Conservation (phyloP, 23 red algal species). For the Chondrus crispus region DNA sequence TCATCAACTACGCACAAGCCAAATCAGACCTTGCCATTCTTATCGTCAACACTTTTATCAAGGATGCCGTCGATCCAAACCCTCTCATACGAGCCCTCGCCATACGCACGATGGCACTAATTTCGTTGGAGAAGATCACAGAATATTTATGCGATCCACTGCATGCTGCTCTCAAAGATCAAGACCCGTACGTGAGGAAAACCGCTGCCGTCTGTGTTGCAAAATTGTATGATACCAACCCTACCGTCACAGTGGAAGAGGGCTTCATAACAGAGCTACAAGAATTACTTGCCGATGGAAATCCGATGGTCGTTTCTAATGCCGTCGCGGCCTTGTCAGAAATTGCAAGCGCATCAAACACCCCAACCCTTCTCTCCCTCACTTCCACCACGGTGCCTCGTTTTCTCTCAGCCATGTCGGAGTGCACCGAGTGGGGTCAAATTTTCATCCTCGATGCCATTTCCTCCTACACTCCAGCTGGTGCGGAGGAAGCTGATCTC, state of each 20-base stretch:
- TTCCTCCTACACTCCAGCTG: constrained; percentile 66
- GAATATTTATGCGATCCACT: constrained; percentile 78
- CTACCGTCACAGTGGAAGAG: constrained; percentile 36
- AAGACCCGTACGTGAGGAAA: constrained; percentile 93
- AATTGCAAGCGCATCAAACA: constrained; percentile 51
- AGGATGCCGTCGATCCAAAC: constrained; percentile 84
- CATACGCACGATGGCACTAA: constrained; percentile 90
- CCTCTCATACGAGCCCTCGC: constrained; percentile 90
- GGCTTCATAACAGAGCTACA: constrained; percentile 68
- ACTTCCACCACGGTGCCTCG: constrained; percentile 20
- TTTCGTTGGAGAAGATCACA: constrained; percentile 68
- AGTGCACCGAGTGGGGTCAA: constrained; percentile 99
- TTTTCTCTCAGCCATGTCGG: constrained; percentile 74
- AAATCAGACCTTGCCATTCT: constrained; percentile 90
- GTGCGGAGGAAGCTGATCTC: constrained; percentile 59
- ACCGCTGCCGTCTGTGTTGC: constrained; percentile 89
- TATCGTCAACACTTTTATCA: constrained; percentile 94
- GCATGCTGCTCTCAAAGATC: constrained; percentile 61
- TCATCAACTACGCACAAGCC: constrained; percentile 83
- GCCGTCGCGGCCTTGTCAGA: constrained; percentile 77
- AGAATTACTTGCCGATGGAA: constrained; percentile 77
- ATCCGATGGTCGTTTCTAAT: constrained; percentile 82
- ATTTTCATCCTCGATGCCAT: constrained; percentile 89
- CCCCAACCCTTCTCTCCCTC: constrained; percentile 34
- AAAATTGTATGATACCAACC: constrained; percentile 79